Evolutionary conservation across 1,284 basidiomycete genomes (phyloP), one percentile per base, ranked within the genome.

Genomic region (Sphagnurus paluster): DNA sequence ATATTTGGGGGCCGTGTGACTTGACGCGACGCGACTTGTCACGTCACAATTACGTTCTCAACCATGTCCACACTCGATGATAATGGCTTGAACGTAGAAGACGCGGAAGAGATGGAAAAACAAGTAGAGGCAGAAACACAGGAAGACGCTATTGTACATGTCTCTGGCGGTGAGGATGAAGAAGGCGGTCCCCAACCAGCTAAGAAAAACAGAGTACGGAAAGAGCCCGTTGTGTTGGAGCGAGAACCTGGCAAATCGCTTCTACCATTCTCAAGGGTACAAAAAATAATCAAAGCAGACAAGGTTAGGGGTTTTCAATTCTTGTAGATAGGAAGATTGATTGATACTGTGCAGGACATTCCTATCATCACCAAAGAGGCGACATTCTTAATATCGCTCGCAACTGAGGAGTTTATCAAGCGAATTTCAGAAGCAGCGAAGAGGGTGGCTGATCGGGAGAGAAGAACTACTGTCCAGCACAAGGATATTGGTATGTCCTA

Each of bases 231-330:
- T 11, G 50, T 52, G 16, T 36, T 65, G 19, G 60, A 55, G n/a
- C 70, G 79, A 46, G 77, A 77, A 44, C 66, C 68, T 20, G 88
- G 88, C 16, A 87, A 81, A 59, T 81, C 86, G 0, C 45, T 84
- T 19, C 63, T 90, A 20, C 88, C 88, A 1, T 72, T 87, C 49
- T 72, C 84, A 4, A 77, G 84, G 54, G 87, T 91, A 24, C 87
- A 88, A 58, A 84, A 76, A 64, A 87, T 91, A 28, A 74, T 90
- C 53, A 91, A 87, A 58, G 88, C 83, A 11, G 88, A 91, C 63
- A 86, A 82, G 72, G 87, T 79, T 48, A 41, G 66, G 47, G 33
- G 13, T 40, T 36, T 37, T 5, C 14, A 4, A 11, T 10, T 34
- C 13, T 16, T 24, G 38, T 33, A 26, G 28, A 30, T 16, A 10